A percentile compares a stretch with the other conserved stretches of the same genome.
Evolutionary conservation across 345 rosid species (phyloP).

Genomic region (Euphorbia lathyris): DNA sequence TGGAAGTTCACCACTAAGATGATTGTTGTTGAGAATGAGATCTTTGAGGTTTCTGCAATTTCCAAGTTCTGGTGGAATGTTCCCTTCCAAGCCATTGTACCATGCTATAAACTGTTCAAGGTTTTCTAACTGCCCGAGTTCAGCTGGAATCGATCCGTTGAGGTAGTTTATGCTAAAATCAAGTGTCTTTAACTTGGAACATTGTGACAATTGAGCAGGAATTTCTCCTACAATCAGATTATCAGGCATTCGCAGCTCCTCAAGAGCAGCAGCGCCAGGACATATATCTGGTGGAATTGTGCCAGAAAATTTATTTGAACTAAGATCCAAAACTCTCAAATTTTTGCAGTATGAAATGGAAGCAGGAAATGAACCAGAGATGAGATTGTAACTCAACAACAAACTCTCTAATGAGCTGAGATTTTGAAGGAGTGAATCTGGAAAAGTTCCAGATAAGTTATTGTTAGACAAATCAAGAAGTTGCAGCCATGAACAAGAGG

Average conservation of each 20-base stretch:
- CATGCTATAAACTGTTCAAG: constrained; percentile 93
- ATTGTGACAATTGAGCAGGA: constrained; percentile 71
- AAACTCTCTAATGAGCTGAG: constrained; percentile 62
- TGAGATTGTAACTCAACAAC: constrained; percentile 62
- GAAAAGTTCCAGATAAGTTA: constrained; percentile 76
- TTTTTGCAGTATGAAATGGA: constrained; percentile 68
- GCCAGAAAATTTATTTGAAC: constrained; percentile 76
- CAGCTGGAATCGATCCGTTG: constrained; percentile 76
- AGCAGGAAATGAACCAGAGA: constrained; percentile 68
- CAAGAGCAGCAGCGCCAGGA: constrained; percentile 71
- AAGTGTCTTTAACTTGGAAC: constrained; percentile 63
- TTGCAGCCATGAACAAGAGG: constrained; percentile 69
- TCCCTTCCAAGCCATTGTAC: constrained; percentile 78
- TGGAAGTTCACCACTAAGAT: constrained; percentile 75
- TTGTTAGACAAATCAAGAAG: constrained; percentile 79
- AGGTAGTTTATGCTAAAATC: constrained; percentile 88
- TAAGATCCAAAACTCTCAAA: constrained; percentile 58
- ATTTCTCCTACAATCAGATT: constrained; percentile 69
- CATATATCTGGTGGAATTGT: constrained; percentile 74
- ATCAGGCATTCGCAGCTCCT: constrained; percentile 80
- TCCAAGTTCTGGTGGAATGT: constrained; percentile 75
- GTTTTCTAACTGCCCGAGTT: constrained; percentile 66
- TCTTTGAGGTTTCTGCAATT: constrained; percentile 67
- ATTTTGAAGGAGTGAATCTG: constrained; percentile 48
- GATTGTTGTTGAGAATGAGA: constrained; percentile 81